Base-by-base conservation (phyloP, 1,284 basidiomycete genomes). In the Gymnopus androsaceus region DNA sequence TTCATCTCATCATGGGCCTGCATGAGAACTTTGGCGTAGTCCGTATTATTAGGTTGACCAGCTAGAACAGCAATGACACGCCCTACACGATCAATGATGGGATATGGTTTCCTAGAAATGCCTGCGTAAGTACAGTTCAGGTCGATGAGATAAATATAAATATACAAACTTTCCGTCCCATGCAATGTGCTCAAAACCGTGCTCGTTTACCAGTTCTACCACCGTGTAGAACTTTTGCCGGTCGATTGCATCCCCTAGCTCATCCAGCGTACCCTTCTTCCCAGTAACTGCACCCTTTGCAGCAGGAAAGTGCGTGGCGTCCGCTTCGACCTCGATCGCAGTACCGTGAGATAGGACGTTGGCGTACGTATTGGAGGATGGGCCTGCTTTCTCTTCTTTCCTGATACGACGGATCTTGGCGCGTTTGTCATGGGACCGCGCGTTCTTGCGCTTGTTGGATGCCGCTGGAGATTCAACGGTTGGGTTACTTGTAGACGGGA, bases 131-230 rank as follows among this genome's bases (percentile, higher is more conserved):
- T 6, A 7, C 37, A 21, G 38, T 21, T 23, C 4, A 14, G 21
- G 11, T 12, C 4, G 11, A 25, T 14, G 12, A 5, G 17, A 12
- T n/a, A n/a, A n/a, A n/a, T n/a, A n/a, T n/a, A n/a, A 21, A 3
- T 6, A 38, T 12, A 51, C 51, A 15, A 17, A 41, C 51, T 8
- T 34, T 12, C 51, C 51, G 23, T 53, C 51, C 51, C 51, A 53
- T 33, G 14, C 5, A 23, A 53, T 53, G 41, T 45, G 51, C 17
- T 17, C 21, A 33, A 44, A 53, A 5, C 51, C 51, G 8, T 28
- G 25, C 5, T 14, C 2, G 23, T 45, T n/a, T 11, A 53, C 41
- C 14, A 45, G 41, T 17, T 30, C 14, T 5, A 53, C 17, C 12
- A 4, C 11, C 15, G 8, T n/a, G 27, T 45, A 53, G 7, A 40